Percentiles rank a stretch among this genome's conserved stretches.
These are phyloP conservation scores for Pilatotrama ljubarskyi DNA, from an alignment of 768 basidiomycete genomes.

Conservation along the genomic window DNA sequence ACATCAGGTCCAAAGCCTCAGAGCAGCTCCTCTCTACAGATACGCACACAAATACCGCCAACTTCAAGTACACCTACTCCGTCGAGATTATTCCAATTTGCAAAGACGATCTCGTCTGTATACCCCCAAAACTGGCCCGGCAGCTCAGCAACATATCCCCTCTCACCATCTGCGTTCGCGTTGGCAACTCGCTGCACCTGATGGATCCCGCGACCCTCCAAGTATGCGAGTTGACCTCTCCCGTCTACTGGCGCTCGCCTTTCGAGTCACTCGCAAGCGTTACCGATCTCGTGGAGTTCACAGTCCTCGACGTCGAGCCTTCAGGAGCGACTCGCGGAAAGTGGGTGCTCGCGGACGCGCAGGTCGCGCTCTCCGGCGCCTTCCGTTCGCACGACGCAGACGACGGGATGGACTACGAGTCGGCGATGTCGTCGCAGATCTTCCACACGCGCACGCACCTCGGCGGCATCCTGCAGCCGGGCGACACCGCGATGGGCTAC, in stretches of 20 bases:
- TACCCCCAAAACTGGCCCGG: conserved; percentile 82
- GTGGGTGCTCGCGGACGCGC: conserved; percentile 82
- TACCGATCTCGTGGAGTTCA: conserved; percentile 90
- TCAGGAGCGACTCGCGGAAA: conserved; percentile 72
- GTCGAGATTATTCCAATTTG: conserved; percentile 97
- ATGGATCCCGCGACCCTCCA: conserved; percentile 89
- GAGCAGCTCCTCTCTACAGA: conserved; percentile 94
- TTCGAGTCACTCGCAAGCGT: conserved; percentile 83
- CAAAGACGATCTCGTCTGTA: conserved; percentile 95
- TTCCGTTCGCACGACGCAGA: conserved; percentile 59
- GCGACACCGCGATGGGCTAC: conserved; percentile 92
- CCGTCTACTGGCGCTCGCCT: conserved; percentile 88
- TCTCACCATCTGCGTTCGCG: conserved; percentile 83
- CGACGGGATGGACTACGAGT: conserved; percentile 62
- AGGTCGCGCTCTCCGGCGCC: conserved; percentile 83
- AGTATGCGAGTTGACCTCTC: conserved; percentile 72
- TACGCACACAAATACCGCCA: conserved; percentile 89
- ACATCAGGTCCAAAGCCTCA: conserved; percentile 78
- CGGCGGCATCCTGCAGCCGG: conserved; percentile 90
- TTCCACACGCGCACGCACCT: conserved; percentile 97
- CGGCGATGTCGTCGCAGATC: conserved; percentile 65
- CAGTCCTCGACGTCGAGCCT: conserved; percentile 91
- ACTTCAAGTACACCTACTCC: conserved; percentile 97
- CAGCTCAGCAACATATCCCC: conserved; percentile 86
- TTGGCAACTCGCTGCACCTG: conserved; percentile 89